Conservation (phyloP, 1,284 basidiomycete genomes). For the Heliocybe sulcata region DNA sequence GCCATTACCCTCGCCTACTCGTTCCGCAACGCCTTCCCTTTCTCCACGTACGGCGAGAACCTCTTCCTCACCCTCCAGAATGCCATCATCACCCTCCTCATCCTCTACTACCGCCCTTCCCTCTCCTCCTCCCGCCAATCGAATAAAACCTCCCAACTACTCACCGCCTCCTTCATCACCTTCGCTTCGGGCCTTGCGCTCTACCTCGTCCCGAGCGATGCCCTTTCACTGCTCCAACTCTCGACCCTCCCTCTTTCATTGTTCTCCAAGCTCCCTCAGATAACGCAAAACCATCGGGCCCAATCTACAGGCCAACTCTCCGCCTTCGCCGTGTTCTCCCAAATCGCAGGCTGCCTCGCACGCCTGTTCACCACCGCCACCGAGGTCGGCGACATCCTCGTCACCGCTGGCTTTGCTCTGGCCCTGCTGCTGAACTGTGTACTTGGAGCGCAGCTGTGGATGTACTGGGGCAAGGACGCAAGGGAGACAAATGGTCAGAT, state of each 20-base stretch:
- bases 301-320: conserved; percentile 86
- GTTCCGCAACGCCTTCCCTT: conserved; percentile 77
- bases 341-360: conserved; percentile 80
- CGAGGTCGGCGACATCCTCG: conserved; percentile 76
- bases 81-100: conserved; percentile 75
- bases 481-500: conserved; percentile 21
- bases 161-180: conserved; percentile 32
- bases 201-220: conserved; percentile 37
- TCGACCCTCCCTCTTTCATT: conserved; percentile 81
- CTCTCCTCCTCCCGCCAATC: conserved; percentile 14
- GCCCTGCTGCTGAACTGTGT: conserved; percentile 77
- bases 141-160: conserved; percentile 24
- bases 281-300: conserved; percentile 68
- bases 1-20: conserved; percentile 87
- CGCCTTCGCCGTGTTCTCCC: conserved; percentile 80
- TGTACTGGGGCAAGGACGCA: conserved; percentile 68
- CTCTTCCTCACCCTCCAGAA: conserved; percentile 85
- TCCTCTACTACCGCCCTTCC: conserved; percentile 52
- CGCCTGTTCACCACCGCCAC: conserved; percentile 85
- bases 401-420: conserved; percentile 75
- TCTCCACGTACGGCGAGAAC: conserved; percentile 95
- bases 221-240: conserved; percentile 64
- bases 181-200: conserved; percentile 37
- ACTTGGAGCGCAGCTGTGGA: conserved; percentile 74
- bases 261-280: conserved; percentile 84